Conservation (phyloP, 192 early-diverging fungal genomes). For the Mortierella claussenii region DNA sequence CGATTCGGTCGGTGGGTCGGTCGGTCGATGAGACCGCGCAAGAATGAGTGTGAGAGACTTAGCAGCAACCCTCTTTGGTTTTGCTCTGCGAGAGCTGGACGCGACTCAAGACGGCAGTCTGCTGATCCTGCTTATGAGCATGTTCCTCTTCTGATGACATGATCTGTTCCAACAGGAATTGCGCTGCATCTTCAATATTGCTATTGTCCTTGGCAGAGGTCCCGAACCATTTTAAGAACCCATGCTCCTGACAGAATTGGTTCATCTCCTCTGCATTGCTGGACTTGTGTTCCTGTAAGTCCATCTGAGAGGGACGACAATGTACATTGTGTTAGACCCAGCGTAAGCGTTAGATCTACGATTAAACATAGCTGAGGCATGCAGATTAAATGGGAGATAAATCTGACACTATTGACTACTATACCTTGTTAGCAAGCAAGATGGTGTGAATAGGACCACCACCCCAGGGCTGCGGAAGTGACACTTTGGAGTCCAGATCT, state of each 20-base stretch:
- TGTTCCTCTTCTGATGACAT: conserved; percentile 53
- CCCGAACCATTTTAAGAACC: conserved; percentile 67
- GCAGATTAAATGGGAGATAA: not conserved
- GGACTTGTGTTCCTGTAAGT: conserved; percentile 49
- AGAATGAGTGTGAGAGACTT: too few species aligned
- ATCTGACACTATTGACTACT: too few species aligned
- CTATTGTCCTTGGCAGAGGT: conserved; percentile 72
- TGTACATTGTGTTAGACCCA: too few species aligned
- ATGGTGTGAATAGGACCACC: conserved; percentile 65
- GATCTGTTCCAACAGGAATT: conserved; percentile 57
- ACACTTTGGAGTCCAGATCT: conserved; percentile 67
- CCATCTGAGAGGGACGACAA: conserved; percentile 51
- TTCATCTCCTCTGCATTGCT: conserved; percentile 60
- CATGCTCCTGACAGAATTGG: conserved; percentile 60
- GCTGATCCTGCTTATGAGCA: conserved; percentile 6
- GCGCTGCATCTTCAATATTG: conserved; percentile 69
- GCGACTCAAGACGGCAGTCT: conserved; percentile 17
- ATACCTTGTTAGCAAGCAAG: conserved; percentile 68
- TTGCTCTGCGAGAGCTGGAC: conserved; percentile 37
- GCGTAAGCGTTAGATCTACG: too few species aligned
- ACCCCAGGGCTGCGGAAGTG: conserved; percentile 59
- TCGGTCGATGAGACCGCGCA: too few species aligned
- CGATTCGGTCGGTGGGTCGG: too few species aligned
- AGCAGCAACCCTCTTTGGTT: conserved; percentile 36
- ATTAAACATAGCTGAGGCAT: too few species aligned